These are phyloP conservation scores for Mycena metata DNA, from an alignment of 768 basidiomycete species.

Conservation along the genomic window DNA sequence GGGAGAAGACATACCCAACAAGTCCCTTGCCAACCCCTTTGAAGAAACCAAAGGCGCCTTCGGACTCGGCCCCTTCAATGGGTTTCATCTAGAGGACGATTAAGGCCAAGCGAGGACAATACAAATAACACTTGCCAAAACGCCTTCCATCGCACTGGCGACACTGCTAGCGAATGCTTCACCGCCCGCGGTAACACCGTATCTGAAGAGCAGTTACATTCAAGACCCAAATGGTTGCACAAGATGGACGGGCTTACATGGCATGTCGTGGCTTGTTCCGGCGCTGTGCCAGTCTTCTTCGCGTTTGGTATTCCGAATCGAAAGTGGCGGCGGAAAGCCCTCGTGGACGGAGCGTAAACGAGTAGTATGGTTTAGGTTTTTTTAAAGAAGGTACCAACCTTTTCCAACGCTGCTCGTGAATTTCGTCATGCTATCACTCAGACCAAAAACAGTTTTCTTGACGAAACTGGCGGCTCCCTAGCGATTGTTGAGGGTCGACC, in stretches of 20 bases:
- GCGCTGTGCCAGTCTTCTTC: slow-evolving; percentile 87
- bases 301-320: slow-evolving; percentile 94
- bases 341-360: slow-evolving; percentile 44
- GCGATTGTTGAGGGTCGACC: not conserved
- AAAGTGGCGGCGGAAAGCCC: slow-evolving; percentile 97
- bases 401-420: slow-evolving; percentile 98
- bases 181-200: slow-evolving; percentile 96
- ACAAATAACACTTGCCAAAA: slow-evolving; percentile 68
- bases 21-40: slow-evolving; percentile 97
- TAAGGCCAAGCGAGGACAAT: slow-evolving; percentile 1
- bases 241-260: slow-evolving; percentile 73
- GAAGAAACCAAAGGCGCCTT: slow-evolving; percentile 96
- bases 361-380: not conserved
- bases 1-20: slow-evolving; percentile 75
- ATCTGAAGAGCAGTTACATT: slow-evolving; percentile 59
- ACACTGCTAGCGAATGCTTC: slow-evolving; percentile 95
- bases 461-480: slow-evolving; percentile 98
- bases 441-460: slow-evolving; percentile 98
- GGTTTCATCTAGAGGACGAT: slow-evolving; percentile 83
- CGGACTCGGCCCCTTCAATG: slow-evolving; percentile 95
- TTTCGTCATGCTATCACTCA: slow-evolving; percentile 97
- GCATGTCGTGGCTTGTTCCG: slow-evolving; percentile 97
- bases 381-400: slow-evolving; percentile 63
- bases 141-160: slow-evolving; percentile 95
- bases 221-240: not conserved